These are phyloP conservation scores for Yarrowia sp. DNA, from an alignment of 805 yeast species.

Conservation along the genomic window DNA sequence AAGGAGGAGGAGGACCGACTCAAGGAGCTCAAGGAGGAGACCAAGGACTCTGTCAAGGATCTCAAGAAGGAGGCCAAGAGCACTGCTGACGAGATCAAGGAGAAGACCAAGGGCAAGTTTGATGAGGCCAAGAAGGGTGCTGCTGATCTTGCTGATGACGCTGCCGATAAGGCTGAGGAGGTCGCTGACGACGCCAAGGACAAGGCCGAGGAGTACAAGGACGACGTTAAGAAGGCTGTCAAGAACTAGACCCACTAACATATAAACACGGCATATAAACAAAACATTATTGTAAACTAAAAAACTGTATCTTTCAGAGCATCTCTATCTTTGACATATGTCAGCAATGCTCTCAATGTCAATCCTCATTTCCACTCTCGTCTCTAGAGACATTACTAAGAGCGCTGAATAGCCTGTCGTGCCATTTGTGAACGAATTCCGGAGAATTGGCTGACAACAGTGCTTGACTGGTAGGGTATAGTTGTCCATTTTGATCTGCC, in stretches of 20 bases:
- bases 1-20: slow-evolving; percentile 44
- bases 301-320: background rate
- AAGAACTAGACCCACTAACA: slow-evolving; percentile 3
- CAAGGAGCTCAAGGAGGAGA: background rate
- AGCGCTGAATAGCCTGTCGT: slow-evolving; percentile 2
- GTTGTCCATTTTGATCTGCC: slow-evolving; percentile 2
- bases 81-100: slow-evolving; percentile 19
- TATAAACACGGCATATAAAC: background rate
- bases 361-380: background rate
- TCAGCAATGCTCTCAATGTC: background rate
- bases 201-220: slow-evolving; percentile 9
- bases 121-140: slow-evolving; percentile 3
- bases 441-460: slow-evolving; percentile 7
- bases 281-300: background rate
- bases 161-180: slow-evolving; percentile 8
- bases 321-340: no score
- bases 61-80: slow-evolving; percentile 1
- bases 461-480: slow-evolving; percentile 13
- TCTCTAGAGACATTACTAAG: background rate
- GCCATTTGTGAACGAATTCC: slow-evolving; percentile 3
- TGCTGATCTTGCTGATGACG: background rate
- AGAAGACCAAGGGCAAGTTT: slow-evolving; percentile 23
- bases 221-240: slow-evolving; percentile 17
- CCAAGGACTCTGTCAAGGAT: background rate
- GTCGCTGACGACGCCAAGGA: slow-evolving; percentile 2